Evolutionary conservation across 805 yeast genomes (phyloP).

Genomic region (Suhomyces faveliae): DNA sequence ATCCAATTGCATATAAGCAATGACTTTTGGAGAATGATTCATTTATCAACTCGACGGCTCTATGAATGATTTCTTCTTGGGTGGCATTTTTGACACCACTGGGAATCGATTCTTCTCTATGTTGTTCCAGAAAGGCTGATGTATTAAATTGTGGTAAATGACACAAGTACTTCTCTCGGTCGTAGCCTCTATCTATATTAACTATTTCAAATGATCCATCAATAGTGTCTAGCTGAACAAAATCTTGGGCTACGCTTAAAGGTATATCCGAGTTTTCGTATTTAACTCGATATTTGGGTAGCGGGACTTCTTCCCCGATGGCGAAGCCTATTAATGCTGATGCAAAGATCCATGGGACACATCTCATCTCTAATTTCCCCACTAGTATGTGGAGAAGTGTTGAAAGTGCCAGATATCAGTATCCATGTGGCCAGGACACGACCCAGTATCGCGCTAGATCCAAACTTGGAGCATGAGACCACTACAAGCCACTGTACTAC

Average conservation of each 20-base stretch:
- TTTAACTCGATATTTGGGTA: conserved; percentile 16
- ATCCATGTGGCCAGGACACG: background rate
- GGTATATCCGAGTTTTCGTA: conserved; percentile 19
- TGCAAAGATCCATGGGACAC: background rate
- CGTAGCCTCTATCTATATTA: conserved; percentile 8
- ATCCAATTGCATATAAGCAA: conserved; percentile 25
- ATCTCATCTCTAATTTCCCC: background rate
- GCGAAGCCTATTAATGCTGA: background rate
- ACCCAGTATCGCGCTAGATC: conserved; percentile 3
- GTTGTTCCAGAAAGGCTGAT: background rate
- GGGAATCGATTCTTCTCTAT: background rate
- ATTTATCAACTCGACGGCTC: conserved; percentile 17
- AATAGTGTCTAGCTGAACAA: conserved; percentile 9
- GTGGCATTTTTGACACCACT: background rate
- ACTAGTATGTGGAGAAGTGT: background rate
- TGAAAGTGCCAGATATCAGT: background rate
- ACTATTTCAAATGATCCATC: conserved; percentile 18
- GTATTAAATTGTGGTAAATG: conserved; percentile 15
- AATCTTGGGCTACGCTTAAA: conserved; percentile 10
- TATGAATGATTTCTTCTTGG: conserved; percentile 14
- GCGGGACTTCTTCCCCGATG: background rate
- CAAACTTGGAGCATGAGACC: background rate
- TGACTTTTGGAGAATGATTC: conserved; percentile 17
- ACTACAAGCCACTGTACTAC: background rate
- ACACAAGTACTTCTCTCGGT: conserved; percentile 19